These are phyloP conservation scores for Malassezia yamatoensis DNA, from an alignment of 1,284 basidiomycete genomes.

Conservation along the genomic window DNA sequence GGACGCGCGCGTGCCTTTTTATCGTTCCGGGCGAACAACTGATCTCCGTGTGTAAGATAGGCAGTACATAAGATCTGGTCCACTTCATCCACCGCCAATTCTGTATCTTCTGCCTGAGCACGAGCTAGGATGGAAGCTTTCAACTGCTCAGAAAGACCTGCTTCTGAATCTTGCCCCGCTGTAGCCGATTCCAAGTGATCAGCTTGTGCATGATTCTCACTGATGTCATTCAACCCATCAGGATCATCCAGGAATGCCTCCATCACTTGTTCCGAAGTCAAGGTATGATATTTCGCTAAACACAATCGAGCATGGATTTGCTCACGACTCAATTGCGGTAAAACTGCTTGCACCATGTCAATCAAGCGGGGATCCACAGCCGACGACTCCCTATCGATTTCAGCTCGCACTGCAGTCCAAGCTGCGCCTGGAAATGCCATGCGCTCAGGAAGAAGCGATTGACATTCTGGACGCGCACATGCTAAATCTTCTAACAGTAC, in stretches of 20 bases:
- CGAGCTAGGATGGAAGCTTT: slow-evolving; percentile 13
- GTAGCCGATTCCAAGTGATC: too few species aligned
- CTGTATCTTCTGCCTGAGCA: slow-evolving; percentile 3
- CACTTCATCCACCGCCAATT: background rate
- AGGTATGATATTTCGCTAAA: too few species aligned
- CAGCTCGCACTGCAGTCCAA: slow-evolving; percentile 8
- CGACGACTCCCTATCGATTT: background rate
- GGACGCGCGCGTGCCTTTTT: slow-evolving; percentile 2
- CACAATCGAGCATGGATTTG: background rate
- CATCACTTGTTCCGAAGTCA: slow-evolving; percentile 2
- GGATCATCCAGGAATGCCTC: slow-evolving; percentile 16
- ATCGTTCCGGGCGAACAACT: slow-evolving; percentile 10
- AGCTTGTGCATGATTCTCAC: background rate
- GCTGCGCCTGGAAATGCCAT: slow-evolving; percentile 10
- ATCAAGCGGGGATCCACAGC: background rate
- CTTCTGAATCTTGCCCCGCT: too few species aligned
- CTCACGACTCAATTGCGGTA: slow-evolving; percentile 8
- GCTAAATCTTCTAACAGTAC: slow-evolving; percentile 11
- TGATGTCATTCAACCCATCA: slow-evolving; percentile 8
- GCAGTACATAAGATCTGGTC: slow-evolving; percentile 6
- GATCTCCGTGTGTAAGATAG: slow-evolving; percentile 1
- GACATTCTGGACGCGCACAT: background rate
- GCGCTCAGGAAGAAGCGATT: background rate
- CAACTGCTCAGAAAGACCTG: slow-evolving; percentile 2
- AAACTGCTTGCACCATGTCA: slow-evolving; percentile 5